Conservation (phyloP, 768 basidiomycete genomes). For the Phaffia tasmanica region DNA sequence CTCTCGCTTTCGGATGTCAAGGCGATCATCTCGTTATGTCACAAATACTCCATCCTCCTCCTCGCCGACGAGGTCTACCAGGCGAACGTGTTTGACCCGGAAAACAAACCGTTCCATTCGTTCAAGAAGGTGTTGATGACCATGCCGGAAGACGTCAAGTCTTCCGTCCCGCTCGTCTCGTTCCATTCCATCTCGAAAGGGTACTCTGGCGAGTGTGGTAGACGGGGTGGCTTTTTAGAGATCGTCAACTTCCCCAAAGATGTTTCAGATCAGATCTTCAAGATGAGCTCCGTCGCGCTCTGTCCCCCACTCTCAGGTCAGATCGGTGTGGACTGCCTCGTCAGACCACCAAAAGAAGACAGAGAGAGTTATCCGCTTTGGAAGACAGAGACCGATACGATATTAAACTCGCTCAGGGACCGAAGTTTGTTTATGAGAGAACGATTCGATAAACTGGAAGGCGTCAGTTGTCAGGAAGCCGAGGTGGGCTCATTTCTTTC, state of each 20-base stretch:
- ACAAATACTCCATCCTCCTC: conserved; percentile 70
- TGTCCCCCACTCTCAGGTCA: conserved; percentile 86
- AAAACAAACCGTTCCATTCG: conserved; percentile 65
- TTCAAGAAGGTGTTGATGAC: conserved; percentile 79
- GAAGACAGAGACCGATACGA: conserved; percentile 70
- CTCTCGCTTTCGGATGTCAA: conserved; percentile 61
- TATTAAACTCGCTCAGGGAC: conserved; percentile 59
- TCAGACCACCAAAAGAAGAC: conserved; percentile 72
- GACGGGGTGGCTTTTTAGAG: conserved; percentile 96
- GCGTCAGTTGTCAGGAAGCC: conserved; percentile 79
- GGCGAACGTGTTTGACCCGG: conserved; percentile 62
- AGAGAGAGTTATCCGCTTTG: conserved; percentile 65
- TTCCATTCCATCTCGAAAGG: conserved; percentile 99
- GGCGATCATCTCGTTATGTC: conserved; percentile 69
- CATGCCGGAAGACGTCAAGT: conserved; percentile 42
- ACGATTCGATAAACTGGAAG: conserved; percentile 68
- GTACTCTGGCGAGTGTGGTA: conserved; percentile 87
- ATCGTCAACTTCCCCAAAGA: conserved; percentile 67
- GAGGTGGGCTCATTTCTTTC: conserved; percentile 29
- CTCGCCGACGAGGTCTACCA: conserved; percentile 99
- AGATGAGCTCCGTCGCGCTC: conserved; percentile 82
- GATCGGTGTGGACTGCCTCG: conserved; percentile 85
- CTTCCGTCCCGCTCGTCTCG: conserved; percentile 56
- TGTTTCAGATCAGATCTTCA: conserved; percentile 78
- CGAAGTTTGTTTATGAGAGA: conserved; percentile 63